Conservation (phyloP, 495 filamentous ascomycete species). For the Neurospora sp. region DNA sequence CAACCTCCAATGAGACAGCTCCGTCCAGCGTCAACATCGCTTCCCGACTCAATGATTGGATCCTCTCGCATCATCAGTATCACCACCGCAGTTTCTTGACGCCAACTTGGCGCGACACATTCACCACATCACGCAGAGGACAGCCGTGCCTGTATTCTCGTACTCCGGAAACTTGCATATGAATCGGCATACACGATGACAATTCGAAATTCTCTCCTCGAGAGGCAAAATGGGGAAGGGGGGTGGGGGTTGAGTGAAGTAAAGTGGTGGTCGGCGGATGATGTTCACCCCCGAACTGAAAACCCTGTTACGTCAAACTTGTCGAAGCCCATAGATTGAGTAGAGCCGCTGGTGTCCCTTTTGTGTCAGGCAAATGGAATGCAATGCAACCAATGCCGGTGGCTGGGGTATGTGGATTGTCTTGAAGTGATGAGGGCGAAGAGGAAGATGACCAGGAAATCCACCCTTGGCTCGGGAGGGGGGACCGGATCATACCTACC, state of each 20-base stretch:
- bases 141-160: neutral
- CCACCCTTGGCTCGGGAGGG: neutral
- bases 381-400: neutral
- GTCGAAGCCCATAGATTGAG: neutral
- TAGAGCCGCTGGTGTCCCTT: neutral
- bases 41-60: neutral
- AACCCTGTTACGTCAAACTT: neutral
- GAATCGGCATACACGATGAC: neutral
- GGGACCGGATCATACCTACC: neutral
- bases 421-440: neutral
- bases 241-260: neutral
- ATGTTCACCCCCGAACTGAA: neutral
- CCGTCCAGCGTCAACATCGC: neutral
- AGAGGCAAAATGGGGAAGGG: neutral
- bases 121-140: neutral
- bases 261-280: neutral
- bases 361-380: neutral
- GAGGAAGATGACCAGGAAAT: neutral
- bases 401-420: neutral
- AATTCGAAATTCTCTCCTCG: neutral
- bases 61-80: neutral
- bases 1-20: neutral
- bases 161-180: neutral
- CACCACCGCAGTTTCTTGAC: neutral
- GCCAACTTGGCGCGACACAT: neutral